Evolutionary conservation across 805 yeast species (phyloP).

Genomic region (Metschnikowia arizonensis): DNA sequence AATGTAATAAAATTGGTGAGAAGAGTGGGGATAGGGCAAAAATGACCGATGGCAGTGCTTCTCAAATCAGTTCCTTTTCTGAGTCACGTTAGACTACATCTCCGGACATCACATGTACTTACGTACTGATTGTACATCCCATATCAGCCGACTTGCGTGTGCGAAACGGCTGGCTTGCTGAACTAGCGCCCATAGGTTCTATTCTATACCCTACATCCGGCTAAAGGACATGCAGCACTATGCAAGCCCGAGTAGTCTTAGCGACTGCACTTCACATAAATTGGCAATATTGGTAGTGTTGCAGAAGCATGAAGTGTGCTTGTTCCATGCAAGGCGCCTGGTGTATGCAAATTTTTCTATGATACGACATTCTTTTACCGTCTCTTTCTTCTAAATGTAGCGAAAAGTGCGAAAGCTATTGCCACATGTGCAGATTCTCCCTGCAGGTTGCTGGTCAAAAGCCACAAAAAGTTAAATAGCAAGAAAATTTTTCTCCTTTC

Average conservation of each 20-base stretch:
- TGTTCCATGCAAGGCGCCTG: slow-evolving; percentile 1
- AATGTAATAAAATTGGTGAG: too few species aligned
- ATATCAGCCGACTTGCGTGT: neutral
- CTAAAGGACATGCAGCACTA: neutral
- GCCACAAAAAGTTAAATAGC: neutral
- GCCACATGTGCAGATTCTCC: neutral
- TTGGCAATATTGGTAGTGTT: neutral
- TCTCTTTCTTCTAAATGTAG: neutral
- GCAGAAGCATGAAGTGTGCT: neutral
- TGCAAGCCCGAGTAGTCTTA: neutral
- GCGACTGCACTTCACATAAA: neutral
- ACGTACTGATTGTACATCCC: neutral
- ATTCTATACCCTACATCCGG: neutral
- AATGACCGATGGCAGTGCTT: neutral
- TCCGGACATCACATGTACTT: neutral
- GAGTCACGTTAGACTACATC: neutral
- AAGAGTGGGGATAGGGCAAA: too few species aligned
- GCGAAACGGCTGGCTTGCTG: neutral
- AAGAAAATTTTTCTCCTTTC: neutral
- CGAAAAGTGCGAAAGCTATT: neutral
- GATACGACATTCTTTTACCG: neutral
- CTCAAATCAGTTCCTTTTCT: neutral
- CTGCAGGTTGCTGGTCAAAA: neutral
- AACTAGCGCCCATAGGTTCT: neutral
- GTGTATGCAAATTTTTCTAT: neutral